phyloP scores from a whole-genome alignment of 805 yeast species.

The Schwanniomyces pseudopolymorphus region DNA sequence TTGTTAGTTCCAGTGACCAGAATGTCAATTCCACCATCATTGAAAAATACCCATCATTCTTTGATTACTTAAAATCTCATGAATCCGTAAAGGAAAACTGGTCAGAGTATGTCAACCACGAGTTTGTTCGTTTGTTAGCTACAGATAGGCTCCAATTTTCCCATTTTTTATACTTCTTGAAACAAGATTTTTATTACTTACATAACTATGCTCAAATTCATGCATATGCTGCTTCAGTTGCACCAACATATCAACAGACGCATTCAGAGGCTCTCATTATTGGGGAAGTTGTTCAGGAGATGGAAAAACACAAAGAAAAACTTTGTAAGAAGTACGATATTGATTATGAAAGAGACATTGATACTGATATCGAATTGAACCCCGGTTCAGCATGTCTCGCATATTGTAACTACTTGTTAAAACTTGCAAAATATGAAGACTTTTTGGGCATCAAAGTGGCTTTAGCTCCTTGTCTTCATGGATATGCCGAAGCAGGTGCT shows the following conservation, averaged over 20 bases:
- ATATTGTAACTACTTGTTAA: constrained; percentile 60
- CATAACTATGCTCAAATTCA: constrained; percentile 68
- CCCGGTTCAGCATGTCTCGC: constrained; percentile 58
- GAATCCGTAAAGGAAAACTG: constrained; percentile 56
- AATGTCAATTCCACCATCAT: constrained; percentile 2
- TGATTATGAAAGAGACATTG: constrained; percentile 29
- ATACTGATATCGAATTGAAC: constrained; percentile 43
- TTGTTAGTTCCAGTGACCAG: constrained; percentile 5
- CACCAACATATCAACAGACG: constrained; percentile 54
- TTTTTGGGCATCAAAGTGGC: constrained; percentile 68
- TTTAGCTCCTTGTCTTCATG: constrained; percentile 73
- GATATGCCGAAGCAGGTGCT: constrained; percentile 60
- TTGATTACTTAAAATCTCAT: constrained; percentile 54
- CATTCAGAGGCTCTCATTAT: constrained; percentile 52
- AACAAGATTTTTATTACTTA: constrained; percentile 70
- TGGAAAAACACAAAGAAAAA: constrained; percentile 53
- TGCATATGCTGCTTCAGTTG: constrained; percentile 59
- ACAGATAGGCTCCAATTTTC: constrained; percentile 47
- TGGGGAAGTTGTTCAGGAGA: constrained; percentile 52
- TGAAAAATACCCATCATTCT: constrained; percentile 18
- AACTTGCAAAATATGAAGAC: constrained; percentile 52
- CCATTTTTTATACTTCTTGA: constrained; percentile 53
- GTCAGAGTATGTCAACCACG: constrained; percentile 59
- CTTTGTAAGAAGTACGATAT: constrained; percentile 42
- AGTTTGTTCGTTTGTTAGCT: constrained; percentile 57